Evolutionary conservation across 176 grass and related monocot genomes (phyloP).

Genomic region (Secale cereale): DNA sequence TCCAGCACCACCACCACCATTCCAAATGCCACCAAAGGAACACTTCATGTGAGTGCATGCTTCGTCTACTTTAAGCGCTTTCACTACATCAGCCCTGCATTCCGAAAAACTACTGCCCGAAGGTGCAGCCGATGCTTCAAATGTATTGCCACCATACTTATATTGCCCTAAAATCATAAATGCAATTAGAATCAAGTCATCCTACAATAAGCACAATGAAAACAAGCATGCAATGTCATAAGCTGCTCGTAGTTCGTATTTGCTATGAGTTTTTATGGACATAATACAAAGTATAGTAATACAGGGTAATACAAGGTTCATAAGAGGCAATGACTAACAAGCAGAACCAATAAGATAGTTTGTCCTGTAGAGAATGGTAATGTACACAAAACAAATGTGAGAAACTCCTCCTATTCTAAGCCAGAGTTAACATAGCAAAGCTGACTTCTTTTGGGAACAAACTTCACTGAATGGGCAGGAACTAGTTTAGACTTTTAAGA

Average conservation of each 20-base stretch:
- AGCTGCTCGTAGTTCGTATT: not conserved
- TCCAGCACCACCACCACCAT: constrained; percentile 90
- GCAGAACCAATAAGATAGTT: not conserved
- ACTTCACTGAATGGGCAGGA: not conserved
- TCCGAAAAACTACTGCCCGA: constrained; percentile 73
- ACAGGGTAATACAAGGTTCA: not conserved
- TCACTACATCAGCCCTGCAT: constrained; percentile 69
- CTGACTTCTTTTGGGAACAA: not conserved
- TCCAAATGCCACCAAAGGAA: constrained; percentile 97
- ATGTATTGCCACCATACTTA: constrained; percentile 38
- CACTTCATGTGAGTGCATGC: constrained; percentile 97
- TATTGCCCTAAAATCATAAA: constrained; percentile 56
- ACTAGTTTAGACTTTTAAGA: not conserved
- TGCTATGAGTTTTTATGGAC: not conserved
- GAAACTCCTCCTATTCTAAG: not conserved
- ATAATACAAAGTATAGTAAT: not conserved
- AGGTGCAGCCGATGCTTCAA: constrained; percentile 66
- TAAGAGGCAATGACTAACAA: not conserved
- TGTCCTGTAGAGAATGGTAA: not conserved
- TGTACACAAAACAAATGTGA: not conserved
- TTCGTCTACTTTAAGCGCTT: constrained; percentile 73
- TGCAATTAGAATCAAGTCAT: not conserved
- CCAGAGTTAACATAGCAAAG: not conserved
- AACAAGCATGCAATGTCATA: not conserved
- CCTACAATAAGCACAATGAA: not conserved